A percentile compares a stretch with the other conserved stretches of the same genome.
These are phyloP conservation scores for Fusarium pseudonygamai DNA, from an alignment of 2,329 filamentous ascomycete species.

Conservation along the genomic window DNA sequence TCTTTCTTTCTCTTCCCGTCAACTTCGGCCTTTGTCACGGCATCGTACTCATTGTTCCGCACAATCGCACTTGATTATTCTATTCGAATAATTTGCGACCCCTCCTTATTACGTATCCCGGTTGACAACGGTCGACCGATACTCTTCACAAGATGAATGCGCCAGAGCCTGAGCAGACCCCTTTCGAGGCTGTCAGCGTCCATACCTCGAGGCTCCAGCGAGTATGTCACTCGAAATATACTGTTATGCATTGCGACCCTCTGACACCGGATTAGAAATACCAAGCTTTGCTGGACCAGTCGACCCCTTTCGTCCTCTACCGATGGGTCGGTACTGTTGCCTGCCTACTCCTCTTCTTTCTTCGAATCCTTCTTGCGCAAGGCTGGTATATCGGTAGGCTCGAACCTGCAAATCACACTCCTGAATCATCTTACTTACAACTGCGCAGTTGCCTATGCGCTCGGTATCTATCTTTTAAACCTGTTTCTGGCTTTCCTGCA, in stretches of 20 bases:
- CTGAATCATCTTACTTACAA: conserved; percentile 9
- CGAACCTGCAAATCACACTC: neutral
- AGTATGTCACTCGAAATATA: conserved; percentile 60
- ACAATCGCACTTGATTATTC: neutral
- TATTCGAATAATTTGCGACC: neutral
- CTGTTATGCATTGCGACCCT: neutral
- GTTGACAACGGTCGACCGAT: conserved; percentile 18
- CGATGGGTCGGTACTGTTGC: conserved; percentile 88
- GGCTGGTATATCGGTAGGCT: conserved; percentile 95
- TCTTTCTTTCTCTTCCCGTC: conserved; percentile 4
- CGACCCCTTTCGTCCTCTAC: conserved; percentile 88
- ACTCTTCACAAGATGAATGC: conserved; percentile 73
- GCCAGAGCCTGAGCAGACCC: conserved; percentile 86
- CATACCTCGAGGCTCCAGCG: conserved; percentile 81
- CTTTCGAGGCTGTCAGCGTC: conserved; percentile 87
- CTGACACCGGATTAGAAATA: conserved; percentile 72
- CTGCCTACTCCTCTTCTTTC: conserved; percentile 81
- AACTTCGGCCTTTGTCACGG: conserved; percentile 4
- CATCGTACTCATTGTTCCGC: conserved; percentile 4
- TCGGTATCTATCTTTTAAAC: conserved; percentile 98
- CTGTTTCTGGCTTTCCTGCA: conserved; percentile 98
- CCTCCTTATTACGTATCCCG: neutral
- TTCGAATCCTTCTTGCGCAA: conserved; percentile 90
- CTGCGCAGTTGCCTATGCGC: conserved; percentile 87
- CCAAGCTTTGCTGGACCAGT: conserved; percentile 93